Evolutionary conservation across 148 eudicot genomes (phyloP), one percentile per base, ranked within the genome.

Genomic region (Spergularia bocconei): DNA sequence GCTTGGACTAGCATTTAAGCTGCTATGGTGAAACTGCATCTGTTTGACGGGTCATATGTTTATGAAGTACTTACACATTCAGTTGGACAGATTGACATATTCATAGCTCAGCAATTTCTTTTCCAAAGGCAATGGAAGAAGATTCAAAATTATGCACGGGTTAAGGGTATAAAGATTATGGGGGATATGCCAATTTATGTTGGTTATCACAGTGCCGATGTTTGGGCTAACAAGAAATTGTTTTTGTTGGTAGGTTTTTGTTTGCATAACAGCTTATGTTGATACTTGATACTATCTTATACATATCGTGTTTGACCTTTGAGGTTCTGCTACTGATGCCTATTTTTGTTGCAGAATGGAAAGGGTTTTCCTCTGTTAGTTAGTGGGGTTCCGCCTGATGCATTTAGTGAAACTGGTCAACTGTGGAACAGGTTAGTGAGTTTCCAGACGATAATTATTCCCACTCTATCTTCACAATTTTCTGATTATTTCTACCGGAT

Each of bases 101-200:
- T 95, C 82, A 88, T 88, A 25, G 97, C 96, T 55, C 86, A 95
- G 71, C 99, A 95, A 76, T 95, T 95, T 80, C 81, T 95, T 59
- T 95, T 95, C 80, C 96, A 95, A 85, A 90, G 97, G 75, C 99
- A 95, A 83, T 95, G 99, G 99, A 74, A 88, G 74, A 90, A 88
- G 83, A 88, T 95, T 58, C 89, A 85, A 63, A 85, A 88, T 70
- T 95, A 95, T 75, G 97, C 99, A 63, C 77, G 53, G 60, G 68
- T 47, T 23, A 92, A 87, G 76, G 92, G 96, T 29, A 86, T 95
- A 69, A 92, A 89, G 78, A 89, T 95, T 80, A 92, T 95, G 97
- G 99, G 99, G 69, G 99, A 95, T 84, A 95, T 95, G 99, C 99
- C 98, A 76, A 95, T 95, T 50, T 95, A 95, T 87, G 99, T 95